These are phyloP conservation scores for Debaryomyces psychrophilus DNA, from an alignment of 1,139 yeast species.

Conservation along the genomic window DNA sequence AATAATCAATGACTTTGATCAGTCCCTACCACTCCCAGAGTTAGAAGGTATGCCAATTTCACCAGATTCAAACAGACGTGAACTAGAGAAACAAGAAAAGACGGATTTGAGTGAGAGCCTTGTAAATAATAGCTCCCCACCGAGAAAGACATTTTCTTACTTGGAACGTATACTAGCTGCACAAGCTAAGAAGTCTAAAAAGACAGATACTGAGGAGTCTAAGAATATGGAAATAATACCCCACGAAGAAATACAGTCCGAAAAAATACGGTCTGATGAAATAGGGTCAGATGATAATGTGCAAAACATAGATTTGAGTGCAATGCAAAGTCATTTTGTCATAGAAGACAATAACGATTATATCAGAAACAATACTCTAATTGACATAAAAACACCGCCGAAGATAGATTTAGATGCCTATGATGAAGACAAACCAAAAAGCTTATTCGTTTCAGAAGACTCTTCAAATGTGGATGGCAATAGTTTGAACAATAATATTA, in stretches of 20 bases:
- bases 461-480: background rate
- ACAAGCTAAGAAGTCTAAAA: conserved; percentile 16
- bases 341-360: conserved; percentile 2
- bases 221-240: too few relatives aligned
- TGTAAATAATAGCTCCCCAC: background rate
- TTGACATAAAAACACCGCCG: background rate
- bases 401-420: background rate
- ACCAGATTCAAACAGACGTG: background rate
- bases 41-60: conserved; percentile 11
- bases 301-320: background rate
- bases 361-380: background rate
- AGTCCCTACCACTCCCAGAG: conserved; percentile 31
- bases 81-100: background rate
- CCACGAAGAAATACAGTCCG: background rate
- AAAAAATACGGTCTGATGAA: background rate
- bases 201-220: background rate
- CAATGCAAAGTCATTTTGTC: background rate
- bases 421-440: background rate
- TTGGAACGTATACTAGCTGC: conserved; percentile 34
- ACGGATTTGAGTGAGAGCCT: background rate
- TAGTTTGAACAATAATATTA: background rate
- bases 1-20: conserved; percentile 18
- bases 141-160: conserved; percentile 24
- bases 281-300: background rate
- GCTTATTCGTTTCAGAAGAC: background rate